Evolutionary conservation across 2,329 filamentous ascomycete species (phyloP).

Genomic region (Epichloe scottii): DNA sequence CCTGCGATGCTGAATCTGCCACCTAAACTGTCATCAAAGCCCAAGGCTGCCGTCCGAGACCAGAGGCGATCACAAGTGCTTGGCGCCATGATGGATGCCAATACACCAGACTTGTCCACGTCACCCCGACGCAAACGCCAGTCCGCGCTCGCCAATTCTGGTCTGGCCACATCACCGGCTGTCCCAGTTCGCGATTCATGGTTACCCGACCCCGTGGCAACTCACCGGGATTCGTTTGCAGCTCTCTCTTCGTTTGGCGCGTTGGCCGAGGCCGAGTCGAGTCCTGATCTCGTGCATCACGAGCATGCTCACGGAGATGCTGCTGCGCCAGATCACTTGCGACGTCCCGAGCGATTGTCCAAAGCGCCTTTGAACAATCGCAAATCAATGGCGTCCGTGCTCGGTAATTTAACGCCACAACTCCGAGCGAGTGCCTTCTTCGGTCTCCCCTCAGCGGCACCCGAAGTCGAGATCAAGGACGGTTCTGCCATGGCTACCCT

Average conservation of each 20-base stretch:
- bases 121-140: conserved; percentile 8
- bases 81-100: conserved; percentile 37
- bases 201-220: conserved; percentile 34
- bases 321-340: conserved; percentile 13
- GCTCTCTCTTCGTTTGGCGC: conserved; percentile 18
- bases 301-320: conserved; percentile 8
- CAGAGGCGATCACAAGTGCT: conserved; percentile 63
- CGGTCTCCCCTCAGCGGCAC: conserved; percentile 47
- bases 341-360: conserved; percentile 23
- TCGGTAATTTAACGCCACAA: conserved; percentile 55
- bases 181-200: conserved; percentile 20
- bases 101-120: conserved; percentile 4
- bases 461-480: conserved; percentile 48
- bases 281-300: conserved; percentile 6
- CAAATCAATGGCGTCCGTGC: conserved; percentile 20
- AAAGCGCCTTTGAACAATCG: conserved; percentile 19
- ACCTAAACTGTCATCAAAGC: conserved; percentile 67
- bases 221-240: conserved; percentile 23
- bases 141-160: conserved; percentile 12
- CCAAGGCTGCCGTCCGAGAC: conserved; percentile 50
- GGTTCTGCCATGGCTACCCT: conserved; percentile 81
- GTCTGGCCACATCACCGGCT: conserved; percentile 9
- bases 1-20: conserved; percentile 89
- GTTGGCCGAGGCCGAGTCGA: conserved; percentile 7
- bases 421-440: conserved; percentile 88